Conservation (phyloP, 1,284 basidiomycete genomes). For the Mycena citricolor region DNA sequence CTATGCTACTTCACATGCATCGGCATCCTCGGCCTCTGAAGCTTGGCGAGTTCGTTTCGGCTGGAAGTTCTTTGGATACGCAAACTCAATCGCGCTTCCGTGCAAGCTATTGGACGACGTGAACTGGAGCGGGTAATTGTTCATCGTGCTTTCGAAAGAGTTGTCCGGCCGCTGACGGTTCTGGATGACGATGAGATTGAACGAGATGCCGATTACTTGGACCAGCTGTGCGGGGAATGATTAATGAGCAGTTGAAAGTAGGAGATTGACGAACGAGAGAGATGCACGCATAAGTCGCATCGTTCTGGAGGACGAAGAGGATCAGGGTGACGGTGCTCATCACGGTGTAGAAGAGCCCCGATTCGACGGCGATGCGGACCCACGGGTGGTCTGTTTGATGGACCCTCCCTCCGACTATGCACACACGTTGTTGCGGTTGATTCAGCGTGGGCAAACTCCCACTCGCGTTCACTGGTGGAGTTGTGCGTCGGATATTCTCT, state of each 20-base stretch:
- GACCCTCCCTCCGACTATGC: not conserved
- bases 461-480: too few species aligned
- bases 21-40: too few species aligned
- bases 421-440: not conserved
- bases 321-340: constrained; percentile 22
- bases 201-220: constrained; percentile 16
- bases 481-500: not conserved
- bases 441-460: too few species aligned
- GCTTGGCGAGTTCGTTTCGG: constrained; percentile 18
- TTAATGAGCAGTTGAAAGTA: not conserved
- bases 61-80: constrained; percentile 15
- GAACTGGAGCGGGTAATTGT: constrained; percentile 11
- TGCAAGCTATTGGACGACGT: constrained; percentile 8
- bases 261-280: constrained; percentile 20
- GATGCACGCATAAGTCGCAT: constrained; percentile 21
- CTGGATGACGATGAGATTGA: constrained; percentile 19
- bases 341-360: constrained; percentile 25
- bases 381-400: constrained; percentile 17
- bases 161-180: constrained; percentile 5
- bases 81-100: constrained; percentile 21
- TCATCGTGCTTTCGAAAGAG: constrained; percentile 1
- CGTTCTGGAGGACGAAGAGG: constrained; percentile 18
- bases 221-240: constrained; percentile 11
- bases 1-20: too few species aligned
- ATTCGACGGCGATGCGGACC: constrained; percentile 27